Base-by-base conservation (phyloP, 2,329 filamentous ascomycete genomes). In the Rhinocladiella mackenziei region DNA sequence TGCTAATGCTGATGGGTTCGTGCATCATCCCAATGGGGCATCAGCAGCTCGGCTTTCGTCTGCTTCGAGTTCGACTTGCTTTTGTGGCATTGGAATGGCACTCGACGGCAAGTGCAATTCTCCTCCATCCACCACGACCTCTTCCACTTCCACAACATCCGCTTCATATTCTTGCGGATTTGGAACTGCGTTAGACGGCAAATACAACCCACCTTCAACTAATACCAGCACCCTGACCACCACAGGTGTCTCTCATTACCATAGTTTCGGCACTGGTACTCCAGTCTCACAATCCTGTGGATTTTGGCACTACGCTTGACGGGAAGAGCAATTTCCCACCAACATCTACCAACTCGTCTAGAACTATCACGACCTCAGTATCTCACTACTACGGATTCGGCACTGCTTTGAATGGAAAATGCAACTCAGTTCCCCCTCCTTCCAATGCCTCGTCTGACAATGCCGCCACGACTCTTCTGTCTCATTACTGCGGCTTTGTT, bases 381-480 rank as follows among this genome's bases (percentile, higher is more conserved):
- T 37, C 43, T 45, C 41, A 48, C 48, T 51, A 38, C 22, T 51
- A 44, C 20, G 48, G 48, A n/a, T 51, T 29, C 38, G 48, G 48
- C 14, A 48, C 43, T 13, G 48, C 34, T 17, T 15, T 29, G 17
- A 31, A 51, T n/a, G 48, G 48, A 8, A 39, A 51, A 17, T 51
- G 48, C 44, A 51, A 51, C 29, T 37, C 45, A 11, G 13, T 40
- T 22, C 41, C 46, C 4, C 14, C 39, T 13, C 41, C 37, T n/a
- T 36, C 46, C 5, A 42, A 37, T 10, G 34, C 32, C 14, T 30
- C 33, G n/a, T 36, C 38, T 3, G 37, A 29, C 14, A 39, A 13
- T 22, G 17, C 44, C 7, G 43, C 31, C 28, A 43, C 32, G 15
- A 43, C 39, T 18, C 22, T 33, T 14, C 32, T 30, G 5, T 41